phyloP scores from a whole-genome alignment of 2,329 filamentous ascomycete species.

The Aureobasidium sp. region DNA sequence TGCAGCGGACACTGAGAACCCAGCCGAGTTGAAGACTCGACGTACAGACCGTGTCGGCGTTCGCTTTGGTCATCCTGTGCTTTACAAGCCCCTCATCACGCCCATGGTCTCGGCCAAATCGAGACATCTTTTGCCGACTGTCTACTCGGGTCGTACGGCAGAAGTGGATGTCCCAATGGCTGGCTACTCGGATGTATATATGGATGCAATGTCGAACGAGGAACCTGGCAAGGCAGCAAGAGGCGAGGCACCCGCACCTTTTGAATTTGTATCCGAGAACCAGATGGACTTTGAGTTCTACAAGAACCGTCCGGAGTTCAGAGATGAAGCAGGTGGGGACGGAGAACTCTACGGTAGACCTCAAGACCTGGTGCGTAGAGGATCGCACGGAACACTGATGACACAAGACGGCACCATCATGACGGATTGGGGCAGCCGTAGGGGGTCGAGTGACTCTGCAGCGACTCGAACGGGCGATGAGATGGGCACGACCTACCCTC shows the following conservation, averaged over 20 bases:
- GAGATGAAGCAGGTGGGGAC: constrained; percentile 70
- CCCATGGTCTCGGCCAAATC: constrained; percentile 93
- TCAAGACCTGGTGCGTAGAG: constrained; percentile 51
- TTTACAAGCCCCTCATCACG: constrained; percentile 82
- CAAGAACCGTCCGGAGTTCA: constrained; percentile 83
- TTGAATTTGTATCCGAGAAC: constrained; percentile 81
- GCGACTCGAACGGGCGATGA: constrained; percentile 22
- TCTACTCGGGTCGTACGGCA: constrained; percentile 65
- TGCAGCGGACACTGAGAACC: constrained; percentile 30
- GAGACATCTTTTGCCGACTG: constrained; percentile 72
- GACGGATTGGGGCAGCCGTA: constrained; percentile 21
- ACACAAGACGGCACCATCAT: constrained; percentile 18
- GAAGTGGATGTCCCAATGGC: constrained; percentile 55
- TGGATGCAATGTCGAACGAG: constrained; percentile 65
- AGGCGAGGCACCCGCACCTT: constrained; percentile 43
- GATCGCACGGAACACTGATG: constrained; percentile 44
- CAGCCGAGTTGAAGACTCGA: constrained; percentile 32
- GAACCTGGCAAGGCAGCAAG: constrained; percentile 52
- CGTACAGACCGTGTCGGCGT: constrained; percentile 62
- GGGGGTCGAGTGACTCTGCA: constrained; percentile 20
- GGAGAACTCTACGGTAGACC: constrained; percentile 50
- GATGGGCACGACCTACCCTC: constrained; percentile 34
- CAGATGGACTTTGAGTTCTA: constrained; percentile 86
- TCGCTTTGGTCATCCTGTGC: constrained; percentile 80
- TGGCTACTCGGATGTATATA: constrained; percentile 74